phyloP scores from a whole-genome alignment of 2,329 filamentous ascomycete genomes.

The Knufia petricola region DNA sequence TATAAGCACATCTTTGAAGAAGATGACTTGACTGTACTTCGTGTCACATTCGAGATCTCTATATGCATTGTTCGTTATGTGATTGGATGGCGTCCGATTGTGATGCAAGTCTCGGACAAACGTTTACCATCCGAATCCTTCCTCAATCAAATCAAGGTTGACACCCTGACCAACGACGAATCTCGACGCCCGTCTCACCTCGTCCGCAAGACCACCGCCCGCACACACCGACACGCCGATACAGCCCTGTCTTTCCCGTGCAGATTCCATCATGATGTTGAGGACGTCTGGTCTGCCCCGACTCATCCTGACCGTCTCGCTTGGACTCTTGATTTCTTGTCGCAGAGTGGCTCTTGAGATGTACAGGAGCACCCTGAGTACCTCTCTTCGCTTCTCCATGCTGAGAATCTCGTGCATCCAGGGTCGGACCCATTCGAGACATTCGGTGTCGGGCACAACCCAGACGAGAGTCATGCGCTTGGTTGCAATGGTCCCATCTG shows the following conservation, averaged over 20 bases:
- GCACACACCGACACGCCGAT: constrained; percentile 81
- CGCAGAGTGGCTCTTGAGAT: constrained; percentile 77
- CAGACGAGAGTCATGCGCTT: constrained; percentile 76
- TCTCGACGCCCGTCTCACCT: constrained; percentile 61
- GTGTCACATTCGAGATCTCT: too few relatives aligned
- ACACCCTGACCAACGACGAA: constrained; percentile 47
- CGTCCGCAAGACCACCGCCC: constrained; percentile 63
- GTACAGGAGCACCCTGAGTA: constrained; percentile 80
- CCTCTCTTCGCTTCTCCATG: constrained; percentile 70
- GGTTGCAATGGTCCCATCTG: constrained; percentile 64
- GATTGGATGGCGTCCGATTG: neutral
- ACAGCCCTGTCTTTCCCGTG: constrained; percentile 70
- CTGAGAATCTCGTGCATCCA: constrained; percentile 71
- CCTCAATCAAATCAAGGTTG: constrained; percentile 66
- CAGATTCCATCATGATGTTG: constrained; percentile 70
- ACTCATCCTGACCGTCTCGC: constrained; percentile 79
- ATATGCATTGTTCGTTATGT: too few relatives aligned
- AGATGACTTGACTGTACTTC: too few relatives aligned
- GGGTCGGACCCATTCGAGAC: constrained; percentile 84
- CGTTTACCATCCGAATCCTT: constrained; percentile 50
- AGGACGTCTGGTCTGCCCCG: constrained; percentile 77
- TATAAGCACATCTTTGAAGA: too few relatives aligned
- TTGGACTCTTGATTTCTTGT: constrained; percentile 69
- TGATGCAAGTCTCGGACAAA: neutral
- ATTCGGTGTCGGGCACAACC: constrained; percentile 82